Evolutionary conservation across 2,329 filamentous ascomycete species (phyloP).

Genomic region (Coniosporium tulheliwenetii): DNA sequence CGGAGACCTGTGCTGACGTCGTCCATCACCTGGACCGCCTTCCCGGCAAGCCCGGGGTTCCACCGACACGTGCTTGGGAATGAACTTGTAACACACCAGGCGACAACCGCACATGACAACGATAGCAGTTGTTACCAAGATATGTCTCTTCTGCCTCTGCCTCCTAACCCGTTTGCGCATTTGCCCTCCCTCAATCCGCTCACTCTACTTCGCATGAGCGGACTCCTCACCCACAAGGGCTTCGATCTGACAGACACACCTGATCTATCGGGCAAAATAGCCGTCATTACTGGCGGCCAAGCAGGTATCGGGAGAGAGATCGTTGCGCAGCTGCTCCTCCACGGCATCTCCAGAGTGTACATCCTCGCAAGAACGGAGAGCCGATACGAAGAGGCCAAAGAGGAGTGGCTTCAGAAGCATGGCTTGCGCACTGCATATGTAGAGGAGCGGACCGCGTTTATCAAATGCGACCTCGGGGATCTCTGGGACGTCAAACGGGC

Average conservation of each 20-base stretch:
- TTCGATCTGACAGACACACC: conserved; percentile 14
- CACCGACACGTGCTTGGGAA: too few species aligned
- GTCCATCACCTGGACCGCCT: too few species aligned
- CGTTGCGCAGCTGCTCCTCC: conserved; percentile 14
- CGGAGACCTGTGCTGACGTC: too few species aligned
- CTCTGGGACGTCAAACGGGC: conserved; percentile 10
- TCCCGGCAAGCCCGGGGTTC: too few species aligned
- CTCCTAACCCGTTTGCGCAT: conserved; percentile 1
- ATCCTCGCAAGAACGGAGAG: conserved; percentile 12
- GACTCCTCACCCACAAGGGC: conserved; percentile 12
- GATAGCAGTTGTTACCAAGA: too few species aligned
- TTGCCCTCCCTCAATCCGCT: conserved; percentile 3
- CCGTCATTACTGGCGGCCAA: conserved; percentile 17
- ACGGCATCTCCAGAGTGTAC: conserved; percentile 13
- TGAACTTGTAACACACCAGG: too few species aligned
- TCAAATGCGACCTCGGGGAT: conserved; percentile 16
- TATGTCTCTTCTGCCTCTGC: too few species aligned
- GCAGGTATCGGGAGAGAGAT: conserved; percentile 18
- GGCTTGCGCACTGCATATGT: conserved; percentile 8
- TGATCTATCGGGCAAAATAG: conserved; percentile 11
- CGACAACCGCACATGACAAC: too few species aligned
- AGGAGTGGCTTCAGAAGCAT: conserved; percentile 9
- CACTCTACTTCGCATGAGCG: conserved; percentile 10
- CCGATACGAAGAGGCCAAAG: conserved; percentile 10
- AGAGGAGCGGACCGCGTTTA: conserved; percentile 9